Conservation (phyloP, 495 filamentous ascomycete species). For the Neurospora tetrasperma region DNA sequence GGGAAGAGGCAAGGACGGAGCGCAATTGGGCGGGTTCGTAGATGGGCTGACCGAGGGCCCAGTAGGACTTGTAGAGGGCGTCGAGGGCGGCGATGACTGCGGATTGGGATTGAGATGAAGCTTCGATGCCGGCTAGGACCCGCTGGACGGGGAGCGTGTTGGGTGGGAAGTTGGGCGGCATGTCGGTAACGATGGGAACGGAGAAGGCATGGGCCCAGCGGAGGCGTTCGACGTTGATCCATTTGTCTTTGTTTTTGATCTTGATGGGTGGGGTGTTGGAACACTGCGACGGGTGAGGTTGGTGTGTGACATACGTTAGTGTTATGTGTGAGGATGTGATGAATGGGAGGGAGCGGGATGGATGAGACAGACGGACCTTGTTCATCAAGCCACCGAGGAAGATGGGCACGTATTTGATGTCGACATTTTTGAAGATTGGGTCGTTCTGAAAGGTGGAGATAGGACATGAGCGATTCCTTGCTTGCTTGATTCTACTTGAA, state of each 20-base stretch:
- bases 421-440: conserved; percentile 46
- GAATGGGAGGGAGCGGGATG: background rate
- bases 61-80: conserved; percentile 46
- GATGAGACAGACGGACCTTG: conserved; percentile 21
- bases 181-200: conserved; percentile 42
- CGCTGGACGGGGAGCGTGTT: conserved; percentile 44
- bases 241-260: conserved; percentile 64
- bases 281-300: conserved; percentile 20
- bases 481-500: background rate
- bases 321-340: background rate
- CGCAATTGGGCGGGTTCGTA: conserved; percentile 39
- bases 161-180: conserved; percentile 51
- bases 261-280: conserved; percentile 52
- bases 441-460: conserved; percentile 38
- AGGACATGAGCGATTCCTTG: background rate
- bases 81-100: conserved; percentile 37
- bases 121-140: conserved; percentile 29
- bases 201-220: conserved; percentile 51
- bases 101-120: conserved; percentile 20
- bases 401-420: conserved; percentile 56
- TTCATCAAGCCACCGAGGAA: conserved; percentile 63
- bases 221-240: conserved; percentile 48
- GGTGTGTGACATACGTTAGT: background rate
- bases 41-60: conserved; percentile 42
- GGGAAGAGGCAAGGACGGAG: background rate